These are phyloP conservation scores for Beauveria scarabaeidicola DNA, from an alignment of 2,329 filamentous ascomycete genomes.

Conservation along the genomic window DNA sequence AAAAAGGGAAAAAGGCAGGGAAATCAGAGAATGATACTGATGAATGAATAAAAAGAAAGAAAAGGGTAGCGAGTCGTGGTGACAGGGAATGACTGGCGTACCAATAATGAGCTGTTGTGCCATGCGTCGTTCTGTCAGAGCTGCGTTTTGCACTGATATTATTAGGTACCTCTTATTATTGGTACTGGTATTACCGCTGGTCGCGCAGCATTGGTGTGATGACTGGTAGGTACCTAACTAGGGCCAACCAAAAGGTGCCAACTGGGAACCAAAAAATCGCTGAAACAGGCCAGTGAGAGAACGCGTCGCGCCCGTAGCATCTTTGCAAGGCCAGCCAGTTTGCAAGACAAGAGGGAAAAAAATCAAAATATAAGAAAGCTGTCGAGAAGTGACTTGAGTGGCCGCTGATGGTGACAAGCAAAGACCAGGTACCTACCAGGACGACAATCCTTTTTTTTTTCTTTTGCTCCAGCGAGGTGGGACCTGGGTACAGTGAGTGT, in stretches of 20 bases:
- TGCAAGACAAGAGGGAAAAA: background rate
- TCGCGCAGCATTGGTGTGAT: too few species aligned
- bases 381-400: background rate
- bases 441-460: background rate
- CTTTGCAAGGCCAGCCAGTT: background rate
- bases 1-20: background rate
- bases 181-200: too few species aligned
- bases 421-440: slow-evolving; percentile 1
- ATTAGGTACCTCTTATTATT: too few species aligned
- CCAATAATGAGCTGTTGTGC: background rate
- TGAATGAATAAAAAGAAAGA: background rate
- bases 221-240: too few species aligned
- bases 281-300: background rate
- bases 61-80: background rate
- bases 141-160: too few species aligned
- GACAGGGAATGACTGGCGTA: background rate
- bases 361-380: background rate
- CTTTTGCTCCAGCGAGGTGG: background rate
- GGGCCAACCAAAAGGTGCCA: background rate
- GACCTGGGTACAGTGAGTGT: background rate
- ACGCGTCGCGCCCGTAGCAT: background rate
- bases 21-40: background rate
- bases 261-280: background rate
- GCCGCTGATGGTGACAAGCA: background rate
- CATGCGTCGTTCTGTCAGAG: background rate